Percentiles rank a stretch among this genome's conserved stretches.
These are phyloP conservation scores for Rhodotorula sp. DNA, from an alignment of 1,284 basidiomycete species.

Conservation along the genomic window DNA sequence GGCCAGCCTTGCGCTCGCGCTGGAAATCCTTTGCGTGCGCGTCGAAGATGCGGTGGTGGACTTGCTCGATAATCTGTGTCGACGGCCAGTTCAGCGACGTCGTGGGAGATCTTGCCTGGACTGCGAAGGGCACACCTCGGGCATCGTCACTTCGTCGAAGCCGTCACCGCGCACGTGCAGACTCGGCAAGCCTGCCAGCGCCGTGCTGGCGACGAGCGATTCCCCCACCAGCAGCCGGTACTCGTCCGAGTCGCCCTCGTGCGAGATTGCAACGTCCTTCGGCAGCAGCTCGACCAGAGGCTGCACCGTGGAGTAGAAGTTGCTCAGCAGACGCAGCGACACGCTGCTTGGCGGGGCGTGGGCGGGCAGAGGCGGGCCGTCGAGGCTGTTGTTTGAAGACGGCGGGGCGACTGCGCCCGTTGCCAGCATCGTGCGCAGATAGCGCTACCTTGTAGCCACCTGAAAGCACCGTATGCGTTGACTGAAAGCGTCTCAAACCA, in stretches of 20 bases:
- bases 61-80: constrained; percentile 30
- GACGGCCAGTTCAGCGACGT: too few species aligned
- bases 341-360: not conserved
- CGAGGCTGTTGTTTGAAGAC: not conserved
- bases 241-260: constrained; percentile 10
- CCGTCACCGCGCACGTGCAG: not conserved
- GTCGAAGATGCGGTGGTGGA: constrained; percentile 26
- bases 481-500: too few species aligned
- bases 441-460: too few species aligned
- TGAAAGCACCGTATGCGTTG: too few species aligned
- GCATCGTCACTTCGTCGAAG: constrained; percentile 10
- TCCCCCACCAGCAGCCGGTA: constrained; percentile 15
- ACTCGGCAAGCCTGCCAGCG: not conserved
- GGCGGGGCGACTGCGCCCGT: not conserved
- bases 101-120: not conserved
- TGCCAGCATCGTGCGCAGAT: not conserved
- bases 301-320: constrained; percentile 5
- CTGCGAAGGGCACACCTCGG: constrained; percentile 10
- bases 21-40: constrained; percentile 10
- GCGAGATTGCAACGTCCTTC: not conserved
- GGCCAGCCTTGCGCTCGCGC: not conserved
- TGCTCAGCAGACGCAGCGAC: not conserved
- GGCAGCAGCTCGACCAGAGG: constrained; percentile 2
- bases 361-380: too few species aligned
- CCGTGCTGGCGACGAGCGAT: constrained; percentile 13